phyloP scores from a whole-genome alignment of 768 basidiomycete species.

The Phlebiopsis flavidoalba region DNA sequence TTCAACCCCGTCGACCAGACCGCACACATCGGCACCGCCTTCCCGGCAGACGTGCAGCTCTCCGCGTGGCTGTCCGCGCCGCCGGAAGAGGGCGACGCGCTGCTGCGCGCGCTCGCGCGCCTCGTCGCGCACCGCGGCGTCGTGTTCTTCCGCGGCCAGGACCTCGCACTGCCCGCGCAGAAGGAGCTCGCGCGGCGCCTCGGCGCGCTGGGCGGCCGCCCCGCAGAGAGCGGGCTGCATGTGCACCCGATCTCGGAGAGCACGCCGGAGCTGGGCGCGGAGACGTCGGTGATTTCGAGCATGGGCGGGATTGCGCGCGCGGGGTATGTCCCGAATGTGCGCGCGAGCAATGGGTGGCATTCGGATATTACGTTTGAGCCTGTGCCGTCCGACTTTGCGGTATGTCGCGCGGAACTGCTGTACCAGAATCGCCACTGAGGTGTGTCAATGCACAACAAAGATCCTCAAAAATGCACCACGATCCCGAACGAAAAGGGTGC shows the following conservation, averaged over 20 bases:
- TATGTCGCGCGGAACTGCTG: constrained; percentile 1
- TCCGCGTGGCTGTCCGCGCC: constrained; percentile 35
- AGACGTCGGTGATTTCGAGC: constrained; percentile 49
- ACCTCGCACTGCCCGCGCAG: constrained; percentile 45
- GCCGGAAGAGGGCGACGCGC: constrained; percentile 38
- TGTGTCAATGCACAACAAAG: too few relatives aligned
- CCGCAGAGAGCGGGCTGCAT: constrained; percentile 43
- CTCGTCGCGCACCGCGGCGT: constrained; percentile 54
- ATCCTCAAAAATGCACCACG: constrained; percentile 33
- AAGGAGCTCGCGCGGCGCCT: constrained; percentile 42
- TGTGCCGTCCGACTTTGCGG: constrained; percentile 56
- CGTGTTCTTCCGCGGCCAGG: constrained; percentile 58
- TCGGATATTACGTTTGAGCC: constrained; percentile 58
- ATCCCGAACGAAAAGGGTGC: constrained; percentile 20
- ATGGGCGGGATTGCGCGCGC: constrained; percentile 35
- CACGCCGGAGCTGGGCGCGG: constrained; percentile 44
- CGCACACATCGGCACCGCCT: constrained; percentile 52
- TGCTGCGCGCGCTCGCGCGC: constrained; percentile 49
- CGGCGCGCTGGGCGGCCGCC: constrained; percentile 46
- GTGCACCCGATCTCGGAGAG: constrained; percentile 51
- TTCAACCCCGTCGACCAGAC: constrained; percentile 25
- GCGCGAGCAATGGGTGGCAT: constrained; percentile 46
- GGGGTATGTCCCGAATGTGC: constrained; percentile 25
- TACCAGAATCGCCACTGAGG: too few relatives aligned
- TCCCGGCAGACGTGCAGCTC: constrained; percentile 42